Evolutionary conservation across 2,329 filamentous ascomycete genomes (phyloP), one percentile per base, ranked within the genome.

Genomic region (Calonectria pseudoreteaudii): DNA sequence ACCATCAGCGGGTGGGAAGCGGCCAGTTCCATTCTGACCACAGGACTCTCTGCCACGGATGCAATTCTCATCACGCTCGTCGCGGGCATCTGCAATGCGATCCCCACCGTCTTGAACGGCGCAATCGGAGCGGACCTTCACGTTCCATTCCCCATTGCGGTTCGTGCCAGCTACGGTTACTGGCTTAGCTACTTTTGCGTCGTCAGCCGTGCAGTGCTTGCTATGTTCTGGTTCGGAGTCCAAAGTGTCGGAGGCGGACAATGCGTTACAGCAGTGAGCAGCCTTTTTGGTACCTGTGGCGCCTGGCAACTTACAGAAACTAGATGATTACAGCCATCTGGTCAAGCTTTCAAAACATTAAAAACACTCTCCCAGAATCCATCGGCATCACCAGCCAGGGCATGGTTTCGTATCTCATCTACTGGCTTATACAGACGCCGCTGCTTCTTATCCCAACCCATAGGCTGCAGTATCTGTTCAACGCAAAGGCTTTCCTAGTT

Each of bases 21-120:
- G 3, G 82, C 80, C 16, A 79, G 79, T 23, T 78, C 80, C 20
- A 83, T 83, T 14, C 75, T 84, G 26, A 78, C 82, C 3, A 80
- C 79, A 1, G 82, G 79, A 0, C 67, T 87, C 68, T 87, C 87
- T 6, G 86, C 86, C 47, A 84, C 86, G 56, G 87, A 88, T 73
- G 87, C 87, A 7, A 83, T 89, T 20, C 84, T 88, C 16, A 87
- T 89, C 66, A 86, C 87, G 13, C 84, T 88, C 70, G 86, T 87
- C 38, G 87, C 88, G 67, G 81, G 84, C 28, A 85, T 88, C 56
- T 88, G 86, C 75, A 87, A 86, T 53, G 83, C 86, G 34, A 84
- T 87, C 16, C 86, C 88, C 26, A 89, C 87, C 1, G 82, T 82
- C 1, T 79, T 89, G 26, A 89, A 88, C 58, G 87, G 83, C 10